A percentile compares a stretch with the other conserved stretches of the same genome.
Evolutionary conservation across 1,139 yeast genomes (phyloP).

Genomic region (Magnusiomyces tetraspermus): DNA sequence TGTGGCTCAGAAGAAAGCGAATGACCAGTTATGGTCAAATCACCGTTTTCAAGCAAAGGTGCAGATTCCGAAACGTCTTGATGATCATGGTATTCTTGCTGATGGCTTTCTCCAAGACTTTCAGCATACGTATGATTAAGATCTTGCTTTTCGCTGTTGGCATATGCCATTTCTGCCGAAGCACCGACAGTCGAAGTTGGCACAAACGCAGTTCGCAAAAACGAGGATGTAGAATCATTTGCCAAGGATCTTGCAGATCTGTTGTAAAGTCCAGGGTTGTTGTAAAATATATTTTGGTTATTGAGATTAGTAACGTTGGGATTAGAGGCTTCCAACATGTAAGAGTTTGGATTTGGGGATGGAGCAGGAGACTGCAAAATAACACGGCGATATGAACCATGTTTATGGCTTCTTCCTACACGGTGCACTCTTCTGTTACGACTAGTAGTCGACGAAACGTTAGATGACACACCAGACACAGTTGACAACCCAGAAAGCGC

Average conservation of each 20-base stretch:
- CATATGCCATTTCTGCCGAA: background rate
- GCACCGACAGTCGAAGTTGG: background rate
- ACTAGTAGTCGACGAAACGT: background rate
- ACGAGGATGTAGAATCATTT: background rate
- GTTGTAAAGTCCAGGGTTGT: background rate
- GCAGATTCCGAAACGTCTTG: too few species aligned
- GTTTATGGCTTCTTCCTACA: background rate
- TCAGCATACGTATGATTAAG: too few species aligned
- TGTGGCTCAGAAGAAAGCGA: too few species aligned
- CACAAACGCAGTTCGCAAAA: background rate
- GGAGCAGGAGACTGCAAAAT: background rate
- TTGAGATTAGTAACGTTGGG: background rate
- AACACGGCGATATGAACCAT: background rate
- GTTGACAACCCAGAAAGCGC: background rate
- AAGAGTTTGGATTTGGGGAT: background rate
- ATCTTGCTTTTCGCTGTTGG: background rate
- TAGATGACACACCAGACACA: background rate
- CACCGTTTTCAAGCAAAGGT: too few species aligned
- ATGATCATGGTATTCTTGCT: too few species aligned
- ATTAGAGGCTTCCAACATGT: background rate
- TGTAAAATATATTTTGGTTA: background rate
- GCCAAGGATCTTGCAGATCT: background rate
- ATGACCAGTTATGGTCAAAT: too few species aligned
- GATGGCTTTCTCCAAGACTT: too few species aligned
- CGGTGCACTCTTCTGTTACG: background rate